A percentile compares a stretch with the other conserved stretches of the same genome.
These are phyloP conservation scores for Periconia sp. DNA, from an alignment of 2,329 filamentous ascomycete genomes.

Conservation along the genomic window DNA sequence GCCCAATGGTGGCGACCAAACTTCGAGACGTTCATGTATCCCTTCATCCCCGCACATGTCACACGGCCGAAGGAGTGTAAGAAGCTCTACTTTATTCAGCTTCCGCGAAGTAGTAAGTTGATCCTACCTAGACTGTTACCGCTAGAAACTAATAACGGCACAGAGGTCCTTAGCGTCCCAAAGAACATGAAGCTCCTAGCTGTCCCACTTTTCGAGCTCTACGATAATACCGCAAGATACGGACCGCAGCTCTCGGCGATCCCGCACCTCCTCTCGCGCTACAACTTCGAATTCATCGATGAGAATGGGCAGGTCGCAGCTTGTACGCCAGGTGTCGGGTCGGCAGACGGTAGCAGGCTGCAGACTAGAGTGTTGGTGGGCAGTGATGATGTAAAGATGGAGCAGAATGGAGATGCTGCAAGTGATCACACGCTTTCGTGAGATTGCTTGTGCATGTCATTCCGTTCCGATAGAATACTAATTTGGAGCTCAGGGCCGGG, in stretches of 20 bases:
- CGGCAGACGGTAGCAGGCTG: conserved; percentile 42
- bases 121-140: neutral
- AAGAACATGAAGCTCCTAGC: conserved; percentile 99
- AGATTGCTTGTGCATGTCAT: conserved; percentile 1
- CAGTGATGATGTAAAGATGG: conserved; percentile 45
- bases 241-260: conserved; percentile 96
- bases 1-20: conserved; percentile 99
- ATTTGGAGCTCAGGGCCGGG: neutral
- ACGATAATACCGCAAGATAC: conserved; percentile 95
- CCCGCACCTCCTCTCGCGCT: conserved; percentile 89
- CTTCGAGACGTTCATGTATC: conserved; percentile 99
- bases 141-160: conserved; percentile 22
- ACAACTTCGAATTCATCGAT: conserved; percentile 98
- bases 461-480: neutral
- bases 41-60: conserved; percentile 94
- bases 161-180: conserved; percentile 92
- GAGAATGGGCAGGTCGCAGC: conserved; percentile 89
- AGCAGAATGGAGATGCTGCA: conserved; percentile 43
- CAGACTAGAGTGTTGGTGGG: conserved; percentile 46
- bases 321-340: conserved; percentile 78
- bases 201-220: conserved; percentile 95
- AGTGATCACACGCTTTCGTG: conserved; percentile 44
- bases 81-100: conserved; percentile 96
- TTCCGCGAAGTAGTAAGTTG: conserved; percentile 83
- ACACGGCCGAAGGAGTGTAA: conserved; percentile 98